Conservation (phyloP, 2,329 filamentous ascomycete genomes). For the Canariomyces notabilis region DNA sequence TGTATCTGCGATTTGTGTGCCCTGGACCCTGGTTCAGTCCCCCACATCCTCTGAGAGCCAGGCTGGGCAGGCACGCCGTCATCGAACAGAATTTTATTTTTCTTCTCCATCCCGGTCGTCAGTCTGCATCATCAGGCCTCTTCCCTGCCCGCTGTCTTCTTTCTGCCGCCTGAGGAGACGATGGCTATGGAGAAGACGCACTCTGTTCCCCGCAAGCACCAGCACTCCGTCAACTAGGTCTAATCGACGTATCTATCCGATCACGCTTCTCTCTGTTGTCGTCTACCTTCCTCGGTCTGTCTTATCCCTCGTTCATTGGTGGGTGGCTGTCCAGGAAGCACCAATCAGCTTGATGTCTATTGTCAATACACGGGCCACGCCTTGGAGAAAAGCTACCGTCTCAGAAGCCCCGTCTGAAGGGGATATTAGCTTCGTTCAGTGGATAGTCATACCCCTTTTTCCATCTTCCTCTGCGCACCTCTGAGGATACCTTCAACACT, state of each 20-base stretch:
- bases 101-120: constrained; percentile 13
- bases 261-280: constrained; percentile 29
- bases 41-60: constrained; percentile 19
- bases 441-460: constrained; percentile 27
- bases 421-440: constrained; percentile 31
- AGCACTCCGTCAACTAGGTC: constrained; percentile 36
- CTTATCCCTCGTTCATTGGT: constrained; percentile 38
- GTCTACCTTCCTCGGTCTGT: constrained; percentile 26
- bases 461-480: constrained; percentile 23
- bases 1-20: constrained; percentile 13
- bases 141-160: constrained; percentile 18
- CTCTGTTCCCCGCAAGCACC: constrained; percentile 31
- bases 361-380: constrained; percentile 38
- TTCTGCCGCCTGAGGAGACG: constrained; percentile 31
- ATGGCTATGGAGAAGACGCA: constrained; percentile 36
- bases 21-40: constrained; percentile 19
- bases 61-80: constrained; percentile 17
- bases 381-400: constrained; percentile 31
- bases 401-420: constrained; percentile 14
- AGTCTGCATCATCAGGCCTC: constrained; percentile 19
- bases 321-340: constrained; percentile 29
- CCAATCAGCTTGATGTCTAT: constrained; percentile 44
- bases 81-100: constrained; percentile 16
- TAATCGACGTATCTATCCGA: constrained; percentile 36
- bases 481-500: constrained; percentile 3